Percentiles rank a stretch among this genome's conserved stretches.
phyloP scores from a whole-genome alignment of 805 yeast genomes.

The Saccharomycopsis microspora region DNA sequence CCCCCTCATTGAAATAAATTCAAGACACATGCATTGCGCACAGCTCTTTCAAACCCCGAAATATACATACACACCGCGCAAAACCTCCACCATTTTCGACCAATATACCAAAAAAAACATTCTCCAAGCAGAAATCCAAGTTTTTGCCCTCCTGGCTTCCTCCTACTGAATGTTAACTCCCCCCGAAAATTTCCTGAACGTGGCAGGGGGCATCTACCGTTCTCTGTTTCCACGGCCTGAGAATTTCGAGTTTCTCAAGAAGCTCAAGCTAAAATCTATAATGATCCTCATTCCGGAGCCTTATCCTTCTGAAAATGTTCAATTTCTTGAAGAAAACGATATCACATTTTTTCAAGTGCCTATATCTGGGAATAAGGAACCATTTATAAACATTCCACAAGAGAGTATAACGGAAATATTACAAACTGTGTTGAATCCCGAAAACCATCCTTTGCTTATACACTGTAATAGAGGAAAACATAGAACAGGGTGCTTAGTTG shows the following conservation, averaged over 20 bases:
- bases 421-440: constrained; percentile 71
- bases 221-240: constrained; percentile 84
- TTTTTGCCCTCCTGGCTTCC: too few relatives aligned
- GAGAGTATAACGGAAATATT: constrained; percentile 70
- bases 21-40: too few relatives aligned
- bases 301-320: constrained; percentile 67
- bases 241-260: constrained; percentile 60
- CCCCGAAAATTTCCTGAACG: constrained; percentile 90
- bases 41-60: too few relatives aligned
- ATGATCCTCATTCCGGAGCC: constrained; percentile 85
- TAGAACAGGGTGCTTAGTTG: constrained; percentile 92
- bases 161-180: constrained; percentile 23
- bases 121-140: too few relatives aligned
- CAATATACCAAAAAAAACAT: too few relatives aligned
- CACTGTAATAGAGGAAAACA: constrained; percentile 97
- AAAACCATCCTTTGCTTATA: constrained; percentile 80
- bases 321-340: constrained; percentile 47
- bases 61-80: too few relatives aligned
- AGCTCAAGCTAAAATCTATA: constrained; percentile 57
- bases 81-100: too few relatives aligned
- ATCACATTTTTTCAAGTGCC: constrained; percentile 80
- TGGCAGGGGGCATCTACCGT: constrained; percentile 66
- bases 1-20: too few relatives aligned
- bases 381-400: constrained; percentile 67
- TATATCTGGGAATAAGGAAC: constrained; percentile 91